Percentiles rank a stretch among this genome's conserved stretches.
phyloP scores from a whole-genome alignment of 1,284 basidiomycete species.

The Ustilago vetiveriae region DNA sequence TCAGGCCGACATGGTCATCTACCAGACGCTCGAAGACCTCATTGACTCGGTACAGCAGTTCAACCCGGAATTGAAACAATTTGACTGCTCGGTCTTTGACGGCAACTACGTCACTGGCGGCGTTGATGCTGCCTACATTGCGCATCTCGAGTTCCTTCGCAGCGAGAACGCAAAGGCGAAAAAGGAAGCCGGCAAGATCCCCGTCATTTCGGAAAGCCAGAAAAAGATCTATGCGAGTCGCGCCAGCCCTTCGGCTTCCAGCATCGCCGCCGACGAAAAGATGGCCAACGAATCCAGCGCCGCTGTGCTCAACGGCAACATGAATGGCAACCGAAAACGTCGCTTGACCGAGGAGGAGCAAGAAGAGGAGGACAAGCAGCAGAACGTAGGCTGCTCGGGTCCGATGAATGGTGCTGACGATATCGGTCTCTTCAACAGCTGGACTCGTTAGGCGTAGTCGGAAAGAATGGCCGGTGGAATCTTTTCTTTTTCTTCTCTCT shows the following conservation, averaged over 20 bases:
- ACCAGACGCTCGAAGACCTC: conserved; percentile 92
- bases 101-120: conserved; percentile 96
- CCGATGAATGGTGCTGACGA: conserved; percentile 66
- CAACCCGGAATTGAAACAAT: conserved; percentile 80
- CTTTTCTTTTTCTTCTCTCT: neutral
- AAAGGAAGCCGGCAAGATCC: conserved; percentile 38
- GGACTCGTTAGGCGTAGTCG: conserved; percentile 36
- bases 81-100: conserved; percentile 98
- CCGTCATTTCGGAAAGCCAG: conserved; percentile 36
- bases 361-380: conserved; percentile 46
- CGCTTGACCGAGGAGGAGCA: conserved; percentile 29
- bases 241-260: conserved; percentile 30
- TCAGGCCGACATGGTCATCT: conserved; percentile 95
- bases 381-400: conserved; percentile 54
- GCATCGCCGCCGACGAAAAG: conserved; percentile 52
- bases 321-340: conserved; percentile 35
- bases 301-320: conserved; percentile 4
- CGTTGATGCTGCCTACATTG: conserved; percentile 86
- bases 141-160: conserved; percentile 79
- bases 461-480: no score
- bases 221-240: conserved; percentile 46
- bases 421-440: conserved; percentile 58
- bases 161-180: conserved; percentile 81
- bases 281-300: conserved; percentile 24
- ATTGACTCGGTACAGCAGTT: conserved; percentile 86